A percentile compares a stretch with the other conserved stretches of the same genome.
phyloP scores from a whole-genome alignment of 2,329 filamentous ascomycete species.

The Bertia moriformis region DNA sequence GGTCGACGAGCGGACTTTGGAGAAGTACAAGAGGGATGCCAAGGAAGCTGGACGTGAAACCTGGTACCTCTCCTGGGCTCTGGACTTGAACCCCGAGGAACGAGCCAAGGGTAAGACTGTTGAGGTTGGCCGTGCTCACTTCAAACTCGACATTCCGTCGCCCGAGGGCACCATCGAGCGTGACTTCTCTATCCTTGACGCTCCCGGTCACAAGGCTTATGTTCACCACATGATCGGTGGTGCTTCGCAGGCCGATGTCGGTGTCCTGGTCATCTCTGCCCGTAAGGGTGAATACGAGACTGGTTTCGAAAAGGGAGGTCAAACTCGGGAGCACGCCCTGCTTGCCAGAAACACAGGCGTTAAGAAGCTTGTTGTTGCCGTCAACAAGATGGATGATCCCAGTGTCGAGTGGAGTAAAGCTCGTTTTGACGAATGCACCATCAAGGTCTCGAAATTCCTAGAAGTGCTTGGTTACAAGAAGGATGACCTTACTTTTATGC shows the following conservation, averaged over 20 bases:
- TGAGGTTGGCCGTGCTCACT: conserved; percentile 87
- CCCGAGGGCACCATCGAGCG: conserved; percentile 30
- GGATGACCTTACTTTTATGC: conserved; percentile 88
- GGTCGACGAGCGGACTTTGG: conserved; percentile 97
- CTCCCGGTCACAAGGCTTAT: conserved; percentile 93
- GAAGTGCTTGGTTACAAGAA: conserved; percentile 93
- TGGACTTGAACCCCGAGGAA: conserved; percentile 95
- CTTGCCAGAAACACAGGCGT: conserved; percentile 96
- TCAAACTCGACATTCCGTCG: conserved; percentile 65
- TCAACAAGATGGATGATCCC: conserved; percentile 99
- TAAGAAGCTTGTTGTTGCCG: conserved; percentile 83
- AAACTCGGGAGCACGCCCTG: conserved; percentile 95
- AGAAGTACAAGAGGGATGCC: conserved; percentile 93
- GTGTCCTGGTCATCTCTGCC: conserved; percentile 87
- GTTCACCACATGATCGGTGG: conserved; percentile 97
- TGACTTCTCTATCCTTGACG: conserved; percentile 90
- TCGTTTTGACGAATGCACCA: conserved; percentile 82
- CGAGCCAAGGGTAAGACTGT: conserved; percentile 94
- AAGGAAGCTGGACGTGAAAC: conserved; percentile 94
- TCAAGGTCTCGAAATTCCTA: conserved; percentile 74
- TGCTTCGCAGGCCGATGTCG: conserved; percentile 82
- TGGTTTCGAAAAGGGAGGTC: conserved; percentile 88
- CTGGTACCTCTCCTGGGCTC: conserved; percentile 97
- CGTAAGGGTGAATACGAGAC: conserved; percentile 98
- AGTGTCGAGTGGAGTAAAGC: conserved; percentile 94